Base-by-base conservation (phyloP, 176 grass and related monocot genomes). In the Oryza punctata region DNA sequence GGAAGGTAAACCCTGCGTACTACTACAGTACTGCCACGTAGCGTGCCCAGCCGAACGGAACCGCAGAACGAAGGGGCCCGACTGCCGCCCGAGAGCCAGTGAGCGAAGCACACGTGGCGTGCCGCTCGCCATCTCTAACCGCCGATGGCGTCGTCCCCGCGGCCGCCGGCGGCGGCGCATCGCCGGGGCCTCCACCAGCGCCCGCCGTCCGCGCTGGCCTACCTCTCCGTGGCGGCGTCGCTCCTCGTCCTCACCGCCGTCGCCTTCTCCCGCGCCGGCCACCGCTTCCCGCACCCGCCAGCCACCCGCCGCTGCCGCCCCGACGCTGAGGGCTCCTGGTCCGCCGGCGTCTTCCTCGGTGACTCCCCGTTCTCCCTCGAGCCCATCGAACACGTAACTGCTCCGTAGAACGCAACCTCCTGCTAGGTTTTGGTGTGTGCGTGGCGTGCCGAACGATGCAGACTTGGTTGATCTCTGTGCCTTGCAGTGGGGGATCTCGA, bases 321-420 rank as follows among this genome's bases (percentile, higher is more conserved):
- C 63, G 93, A 98, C 47, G 77, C 87, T 45, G 96, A 98, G 82
- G 96, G 96, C 0, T 98, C 93, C 23, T 98, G 96, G 96, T 91
- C 96, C 38, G 77, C 75, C 47, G 96, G 96, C 25, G 40, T 95
- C 29, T 98, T 93, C 85, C 85, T 87, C 63, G 94, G 94, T 3
- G 81, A 87, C 47, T 92, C 92, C 28, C 94, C 94, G 8, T 88
- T 97, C 78, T 87, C 86, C 15, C 88, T 97, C 49, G 75, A 84
- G 21, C 86, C 94, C 73, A 91, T 94, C 50, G 94, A 97, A 73
- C 65, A 88, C 63, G 91, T 97, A 80, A 77, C 18, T 44, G 18
- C 54, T 60, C 38, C 11, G 1, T n/a, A 14, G 24, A 70, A 43
- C 37, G 11, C 13, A 1, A 38, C 3, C 3, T 2, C 19, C 24